A percentile compares a stretch with the other conserved stretches of the same genome.
Evolutionary conservation across 805 yeast species (phyloP).

Genomic region (Ogataea pignaliae): DNA sequence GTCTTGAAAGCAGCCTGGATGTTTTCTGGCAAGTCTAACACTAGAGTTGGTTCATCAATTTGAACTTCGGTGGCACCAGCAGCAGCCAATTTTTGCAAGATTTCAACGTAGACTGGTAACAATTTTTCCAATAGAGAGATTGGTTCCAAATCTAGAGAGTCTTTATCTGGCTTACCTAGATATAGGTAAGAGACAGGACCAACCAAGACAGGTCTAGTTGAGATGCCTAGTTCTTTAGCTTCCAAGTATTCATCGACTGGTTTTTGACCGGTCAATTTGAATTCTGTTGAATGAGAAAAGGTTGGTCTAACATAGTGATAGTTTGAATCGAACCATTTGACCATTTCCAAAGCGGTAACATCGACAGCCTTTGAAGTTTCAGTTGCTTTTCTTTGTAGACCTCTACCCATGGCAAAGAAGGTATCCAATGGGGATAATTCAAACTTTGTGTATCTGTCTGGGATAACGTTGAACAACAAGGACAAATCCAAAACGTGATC

Average conservation of each 20-base stretch:
- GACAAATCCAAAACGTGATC: conserved; percentile 96
- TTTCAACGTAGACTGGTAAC: conserved; percentile 88
- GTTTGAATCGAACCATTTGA: conserved; percentile 99
- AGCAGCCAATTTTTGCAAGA: conserved; percentile 77
- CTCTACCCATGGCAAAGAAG: conserved; percentile 99
- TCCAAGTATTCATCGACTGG: conserved; percentile 97
- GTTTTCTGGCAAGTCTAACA: conserved; percentile 82
- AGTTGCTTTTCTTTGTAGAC: conserved; percentile 95
- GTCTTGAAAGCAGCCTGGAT: conserved; percentile 83
- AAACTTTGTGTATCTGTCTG: conserved; percentile 94
- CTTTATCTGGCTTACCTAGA: conserved; percentile 98
- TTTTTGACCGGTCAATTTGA: conserved; percentile 93
- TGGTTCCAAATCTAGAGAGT: conserved; percentile 92
- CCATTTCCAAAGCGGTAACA: conserved; percentile 99
- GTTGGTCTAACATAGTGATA: conserved; percentile 99
- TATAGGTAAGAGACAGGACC: conserved; percentile 95
- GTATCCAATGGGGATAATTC: conserved; percentile 86
- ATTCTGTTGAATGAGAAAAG: conserved; percentile 88
- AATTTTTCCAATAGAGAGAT: conserved; percentile 82
- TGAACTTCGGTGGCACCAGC: conserved; percentile 97
- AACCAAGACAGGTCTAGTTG: conserved; percentile 94
- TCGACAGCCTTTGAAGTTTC: conserved; percentile 86
- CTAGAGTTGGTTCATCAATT: conserved; percentile 96
- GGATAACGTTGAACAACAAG: conserved; percentile 88
- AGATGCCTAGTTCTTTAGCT: conserved; percentile 94